Evolutionary conservation across 257 asterid genomes (phyloP).

Genomic region (Cinchona pubescens): DNA sequence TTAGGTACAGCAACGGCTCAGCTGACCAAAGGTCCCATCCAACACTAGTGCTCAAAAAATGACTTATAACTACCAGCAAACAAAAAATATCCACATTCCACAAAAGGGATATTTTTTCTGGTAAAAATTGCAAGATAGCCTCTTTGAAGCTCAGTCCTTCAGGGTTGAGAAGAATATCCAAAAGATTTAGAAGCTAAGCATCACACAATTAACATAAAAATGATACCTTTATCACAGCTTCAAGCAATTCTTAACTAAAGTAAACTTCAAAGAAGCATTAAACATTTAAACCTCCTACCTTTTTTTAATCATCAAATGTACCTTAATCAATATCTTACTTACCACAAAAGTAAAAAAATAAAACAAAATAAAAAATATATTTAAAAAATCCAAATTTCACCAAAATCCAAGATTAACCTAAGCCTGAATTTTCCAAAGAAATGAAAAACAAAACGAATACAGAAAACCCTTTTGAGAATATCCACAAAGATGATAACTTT

Average conservation of each 20-base stretch:
- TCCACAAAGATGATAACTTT: background rate
- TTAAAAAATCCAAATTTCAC: background rate
- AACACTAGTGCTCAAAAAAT: background rate
- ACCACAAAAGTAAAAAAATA: background rate
- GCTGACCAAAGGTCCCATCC: constrained; percentile 6
- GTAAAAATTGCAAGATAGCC: background rate
- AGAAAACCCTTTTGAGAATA: background rate
- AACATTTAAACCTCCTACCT: constrained; percentile 18
- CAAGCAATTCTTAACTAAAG: constrained; percentile 62
- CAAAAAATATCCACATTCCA: background rate
- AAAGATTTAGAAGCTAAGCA: constrained; percentile 23
- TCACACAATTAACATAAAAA: constrained; percentile 32
- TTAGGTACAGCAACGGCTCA: background rate
- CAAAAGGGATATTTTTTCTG: background rate
- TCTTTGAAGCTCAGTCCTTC: background rate
- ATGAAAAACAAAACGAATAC: background rate
- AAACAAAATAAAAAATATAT: background rate
- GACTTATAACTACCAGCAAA: background rate
- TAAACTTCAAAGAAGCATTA: constrained; percentile 34
- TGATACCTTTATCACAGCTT: constrained; percentile 39
- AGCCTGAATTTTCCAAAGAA: background rate
- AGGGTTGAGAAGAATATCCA: background rate
- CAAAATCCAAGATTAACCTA: background rate
- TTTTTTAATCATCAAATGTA: constrained; percentile 20
- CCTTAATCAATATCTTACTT: background rate